phyloP scores from a whole-genome alignment of 208 protist genomes.

The Trypanosoma brucei region DNA sequence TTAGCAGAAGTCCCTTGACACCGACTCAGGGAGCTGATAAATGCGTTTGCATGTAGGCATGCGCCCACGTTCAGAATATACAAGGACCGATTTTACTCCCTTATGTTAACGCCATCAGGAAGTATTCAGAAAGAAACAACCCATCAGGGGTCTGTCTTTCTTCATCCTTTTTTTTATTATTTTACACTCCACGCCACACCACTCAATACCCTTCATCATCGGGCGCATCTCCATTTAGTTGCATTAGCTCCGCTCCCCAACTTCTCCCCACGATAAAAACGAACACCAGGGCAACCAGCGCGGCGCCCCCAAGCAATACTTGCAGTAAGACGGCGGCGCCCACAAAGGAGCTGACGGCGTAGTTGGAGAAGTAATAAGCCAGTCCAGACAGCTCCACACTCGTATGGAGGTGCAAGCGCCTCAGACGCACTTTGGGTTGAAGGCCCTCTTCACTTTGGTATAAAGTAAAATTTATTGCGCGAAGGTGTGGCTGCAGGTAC shows the following conservation, averaged over 20 bases:
- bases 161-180: too few species aligned
- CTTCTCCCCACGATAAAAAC: neutral
- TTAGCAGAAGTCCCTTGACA: too few species aligned
- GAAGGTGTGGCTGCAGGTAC: slow-evolving; percentile 46
- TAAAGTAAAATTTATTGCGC: slow-evolving; percentile 73
- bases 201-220: too few species aligned
- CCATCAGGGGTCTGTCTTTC: too few species aligned
- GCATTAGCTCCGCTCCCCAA: neutral
- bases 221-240: neutral
- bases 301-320: neutral
- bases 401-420: slow-evolving; percentile 44
- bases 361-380: slow-evolving; percentile 41
- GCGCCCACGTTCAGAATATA: too few species aligned
- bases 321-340: slow-evolving; percentile 18
- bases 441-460: slow-evolving; percentile 30
- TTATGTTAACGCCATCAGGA: too few species aligned
- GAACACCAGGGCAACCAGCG: neutral
- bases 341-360: slow-evolving; percentile 46
- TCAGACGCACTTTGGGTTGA: slow-evolving; percentile 26
- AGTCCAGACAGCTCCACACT: slow-evolving; percentile 51
- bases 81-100: too few species aligned
- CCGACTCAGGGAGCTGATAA: too few species aligned
- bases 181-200: too few species aligned
- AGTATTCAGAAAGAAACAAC: too few species aligned
- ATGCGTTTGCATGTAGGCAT: too few species aligned